Percentiles rank a stretch among this genome's conserved stretches.
Conservation (phyloP, 495 filamentous ascomycete genomes). For the Trypethelium eluteriae region DNA sequence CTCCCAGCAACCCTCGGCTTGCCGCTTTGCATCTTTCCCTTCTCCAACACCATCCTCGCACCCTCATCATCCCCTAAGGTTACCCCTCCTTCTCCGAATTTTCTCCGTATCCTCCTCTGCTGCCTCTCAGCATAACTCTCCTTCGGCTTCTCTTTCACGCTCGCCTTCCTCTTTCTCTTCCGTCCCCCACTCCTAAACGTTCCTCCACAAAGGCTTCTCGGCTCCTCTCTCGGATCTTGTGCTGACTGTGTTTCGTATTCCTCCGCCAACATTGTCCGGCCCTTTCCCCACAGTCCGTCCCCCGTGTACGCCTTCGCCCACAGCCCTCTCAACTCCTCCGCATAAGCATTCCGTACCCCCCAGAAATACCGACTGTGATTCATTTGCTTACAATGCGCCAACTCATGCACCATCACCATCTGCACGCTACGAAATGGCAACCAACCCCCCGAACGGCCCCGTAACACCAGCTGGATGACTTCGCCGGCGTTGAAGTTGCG, state of each 20-base stretch:
- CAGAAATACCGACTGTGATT: conserved; percentile 69
- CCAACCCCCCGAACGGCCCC: conserved; percentile 55
- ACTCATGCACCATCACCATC: conserved; percentile 77
- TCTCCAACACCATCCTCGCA: conserved; percentile 55
- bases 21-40: conserved; percentile 48
- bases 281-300: conserved; percentile 70
- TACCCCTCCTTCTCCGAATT: conserved; percentile 63
- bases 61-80: conserved; percentile 59
- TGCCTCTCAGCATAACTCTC: conserved; percentile 54
- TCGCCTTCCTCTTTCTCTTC: conserved; percentile 41
- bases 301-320: conserved; percentile 62
- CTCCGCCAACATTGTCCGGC: conserved; percentile 51
- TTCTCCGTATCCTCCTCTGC: conserved; percentile 59
- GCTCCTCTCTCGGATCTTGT: conserved; percentile 45
- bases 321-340: conserved; percentile 53
- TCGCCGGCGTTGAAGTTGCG: conserved; percentile 84
- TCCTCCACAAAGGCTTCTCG: conserved; percentile 62
- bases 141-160: conserved; percentile 38
- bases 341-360: conserved; percentile 60
- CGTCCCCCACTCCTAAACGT: conserved; percentile 50
- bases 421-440: conserved; percentile 67
- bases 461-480: conserved; percentile 69
- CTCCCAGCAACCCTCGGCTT: conserved; percentile 68
- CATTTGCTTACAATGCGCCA: conserved; percentile 79
- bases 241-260: conserved; percentile 47